phyloP scores from a whole-genome alignment of 2,329 filamentous ascomycete species.

The Monosporascus sp. region DNA sequence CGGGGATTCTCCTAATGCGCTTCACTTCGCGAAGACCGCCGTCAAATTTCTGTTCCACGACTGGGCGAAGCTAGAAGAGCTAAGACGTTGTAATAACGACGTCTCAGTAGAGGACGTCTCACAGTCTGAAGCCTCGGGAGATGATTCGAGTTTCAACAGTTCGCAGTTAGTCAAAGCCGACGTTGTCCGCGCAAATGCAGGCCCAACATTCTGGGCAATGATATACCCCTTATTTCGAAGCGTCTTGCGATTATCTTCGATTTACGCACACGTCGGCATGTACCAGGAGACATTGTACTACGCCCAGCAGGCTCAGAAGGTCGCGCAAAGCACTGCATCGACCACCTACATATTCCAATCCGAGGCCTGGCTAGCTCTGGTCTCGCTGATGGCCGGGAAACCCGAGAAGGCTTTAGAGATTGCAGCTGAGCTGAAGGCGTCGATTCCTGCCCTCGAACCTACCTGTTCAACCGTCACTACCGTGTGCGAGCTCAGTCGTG shows the following conservation, averaged over 20 bases:
- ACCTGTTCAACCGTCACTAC: slow-evolving; percentile 41
- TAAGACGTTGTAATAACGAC: slow-evolving; percentile 14
- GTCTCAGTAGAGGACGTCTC: slow-evolving; percentile 16
- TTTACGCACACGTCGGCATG: slow-evolving; percentile 81
- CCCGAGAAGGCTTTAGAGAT: slow-evolving; percentile 52
- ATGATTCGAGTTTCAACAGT: slow-evolving; percentile 21
- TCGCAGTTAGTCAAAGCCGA: slow-evolving; percentile 22
- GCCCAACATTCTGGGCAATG: slow-evolving; percentile 74
- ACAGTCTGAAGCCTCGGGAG: slow-evolving; percentile 19
- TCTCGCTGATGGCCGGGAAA: slow-evolving; percentile 54
- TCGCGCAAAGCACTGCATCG: slow-evolving; percentile 65
- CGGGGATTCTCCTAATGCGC: slow-evolving; percentile 53
- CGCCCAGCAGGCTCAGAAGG: slow-evolving; percentile 73
- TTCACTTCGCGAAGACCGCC: slow-evolving; percentile 51
- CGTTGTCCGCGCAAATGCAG: slow-evolving; percentile 31
- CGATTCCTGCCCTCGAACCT: slow-evolving; percentile 42
- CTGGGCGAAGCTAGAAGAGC: slow-evolving; percentile 47
- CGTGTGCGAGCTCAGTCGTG: slow-evolving; percentile 50
- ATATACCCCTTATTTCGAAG: slow-evolving; percentile 68
- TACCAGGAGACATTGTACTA: slow-evolving; percentile 87
- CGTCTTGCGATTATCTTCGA: slow-evolving; percentile 65
- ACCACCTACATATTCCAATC: slow-evolving; percentile 52
- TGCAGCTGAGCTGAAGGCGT: slow-evolving; percentile 47
- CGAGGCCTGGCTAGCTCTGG: slow-evolving; percentile 48
- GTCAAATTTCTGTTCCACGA: slow-evolving; percentile 52